Evolutionary conservation across 1,284 basidiomycete genomes (phyloP).

Genomic region (Cystobasidiaceae sp.): DNA sequence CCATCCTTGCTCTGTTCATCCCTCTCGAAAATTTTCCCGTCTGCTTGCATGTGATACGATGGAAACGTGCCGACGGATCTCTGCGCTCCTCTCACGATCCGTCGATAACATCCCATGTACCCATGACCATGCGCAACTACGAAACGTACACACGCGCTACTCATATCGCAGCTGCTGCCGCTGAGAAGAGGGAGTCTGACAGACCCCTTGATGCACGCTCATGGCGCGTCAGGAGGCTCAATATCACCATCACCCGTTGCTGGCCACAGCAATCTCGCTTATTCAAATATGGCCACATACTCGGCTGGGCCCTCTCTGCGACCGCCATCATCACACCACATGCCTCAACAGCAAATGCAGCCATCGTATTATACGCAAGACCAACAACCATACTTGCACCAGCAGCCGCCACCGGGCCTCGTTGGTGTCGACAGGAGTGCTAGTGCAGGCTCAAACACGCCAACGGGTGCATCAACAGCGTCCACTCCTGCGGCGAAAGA

Average conservation of each 20-base stretch:
- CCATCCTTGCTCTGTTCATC: not conserved
- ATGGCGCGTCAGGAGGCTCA: not conserved
- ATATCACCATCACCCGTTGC: not conserved
- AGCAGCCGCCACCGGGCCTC: too few relatives aligned
- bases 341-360: too few relatives aligned
- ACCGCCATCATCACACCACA: too few relatives aligned
- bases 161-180: not conserved
- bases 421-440: too few relatives aligned
- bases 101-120: not conserved
- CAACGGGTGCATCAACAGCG: too few relatives aligned
- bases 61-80: too few relatives aligned
- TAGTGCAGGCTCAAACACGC: too few relatives aligned
- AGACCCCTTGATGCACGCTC: slow-evolving; percentile 22
- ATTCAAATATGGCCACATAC: not conserved
- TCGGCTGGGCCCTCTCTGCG: too few relatives aligned
- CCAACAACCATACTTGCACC: too few relatives aligned
- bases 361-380: too few relatives aligned
- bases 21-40: not conserved
- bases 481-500: not conserved
- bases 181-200: slow-evolving; percentile 26
- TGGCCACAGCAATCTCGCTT: not conserved
- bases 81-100: not conserved
- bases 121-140: not conserved
- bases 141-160: not conserved
- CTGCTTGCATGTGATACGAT: too few relatives aligned